phyloP scores from a whole-genome alignment of 148 eudicot species.

The Chenopodium formosanum region DNA sequence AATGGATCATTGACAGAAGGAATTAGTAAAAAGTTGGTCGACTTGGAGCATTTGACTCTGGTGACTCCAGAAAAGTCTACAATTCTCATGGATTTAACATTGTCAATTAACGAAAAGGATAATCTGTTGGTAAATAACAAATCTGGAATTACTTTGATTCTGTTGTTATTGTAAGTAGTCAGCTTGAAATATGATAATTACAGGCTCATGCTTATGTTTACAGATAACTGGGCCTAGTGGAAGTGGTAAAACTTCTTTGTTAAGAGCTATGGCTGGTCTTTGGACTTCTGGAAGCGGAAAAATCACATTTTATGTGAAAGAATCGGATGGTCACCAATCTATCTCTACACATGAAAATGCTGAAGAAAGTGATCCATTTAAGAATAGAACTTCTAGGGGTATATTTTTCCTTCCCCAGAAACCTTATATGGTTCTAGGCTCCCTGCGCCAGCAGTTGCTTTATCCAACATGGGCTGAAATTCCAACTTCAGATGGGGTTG shows the following conservation, averaged over 20 bases:
- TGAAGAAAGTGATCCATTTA: conserved; percentile 30
- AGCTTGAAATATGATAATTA: conserved; percentile 2
- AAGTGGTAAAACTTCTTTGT: conserved; percentile 86
- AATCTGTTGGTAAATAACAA: conserved; percentile 60
- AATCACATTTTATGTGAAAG: conserved; percentile 56
- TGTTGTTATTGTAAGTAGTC: background rate
- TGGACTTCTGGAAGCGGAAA: conserved; percentile 87
- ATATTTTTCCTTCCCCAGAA: conserved; percentile 94
- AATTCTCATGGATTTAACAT: conserved; percentile 65
- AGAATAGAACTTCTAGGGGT: conserved; percentile 47
- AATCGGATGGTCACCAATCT: conserved; percentile 27
- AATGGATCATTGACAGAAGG: conserved; percentile 49
- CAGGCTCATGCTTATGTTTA: conserved; percentile 20
- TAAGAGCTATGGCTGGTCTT: conserved; percentile 96
- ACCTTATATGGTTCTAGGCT: conserved; percentile 97
- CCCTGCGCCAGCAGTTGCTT: conserved; percentile 93
- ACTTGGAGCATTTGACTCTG: conserved; percentile 65
- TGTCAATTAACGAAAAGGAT: conserved; percentile 70
- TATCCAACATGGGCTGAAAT: conserved; percentile 85
- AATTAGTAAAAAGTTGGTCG: conserved; percentile 42
- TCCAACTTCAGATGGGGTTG: conserved; percentile 37
- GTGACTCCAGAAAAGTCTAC: conserved; percentile 70
- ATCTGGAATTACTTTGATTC: background rate
- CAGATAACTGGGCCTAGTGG: conserved; percentile 98
- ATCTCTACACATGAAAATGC: conserved; percentile 16